Evolutionary conservation across 148 eudicot genomes (phyloP), one percentile per base, ranked within the genome.

Genomic region (Linanthus parryae): DNA sequence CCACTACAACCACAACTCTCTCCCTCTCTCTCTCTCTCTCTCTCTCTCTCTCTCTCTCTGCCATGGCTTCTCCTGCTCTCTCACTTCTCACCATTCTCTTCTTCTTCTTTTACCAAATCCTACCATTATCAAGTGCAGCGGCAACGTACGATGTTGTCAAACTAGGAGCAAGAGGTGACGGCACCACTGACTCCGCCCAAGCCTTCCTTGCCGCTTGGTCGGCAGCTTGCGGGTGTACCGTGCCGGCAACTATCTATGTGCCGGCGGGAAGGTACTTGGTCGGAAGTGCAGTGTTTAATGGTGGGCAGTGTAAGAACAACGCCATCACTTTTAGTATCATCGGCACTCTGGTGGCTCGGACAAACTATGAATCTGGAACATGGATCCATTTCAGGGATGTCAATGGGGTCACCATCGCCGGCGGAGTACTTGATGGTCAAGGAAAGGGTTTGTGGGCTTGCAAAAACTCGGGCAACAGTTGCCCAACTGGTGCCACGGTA

Each of bases 381-480:
- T 82, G 89, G 84, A 9, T 82, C 0, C 21, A 57, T 16, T 82
- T 82, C 9, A 61, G 65, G 2, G 2, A 48, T 6, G 80, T 60
- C 39, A 52, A 9, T 13, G 64, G 76, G 18, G 67, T 79, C 21
- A 49, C 75, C 14, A 42, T 57, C 14, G 30, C 39, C 14, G 67
- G 61, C 7, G 80, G 84, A 48, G 55, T 58, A 19, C 65, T 75
- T 37, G 75, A 79, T 33, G 84, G 54, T 2, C 72, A 59, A 35
- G 84, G 84, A 8, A 19, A 67, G 8, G n/a, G 26, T 22, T 66
- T 74, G 54, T 79, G 84, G 84, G 64, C 65, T 55, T 79, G 84
- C 59, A 74, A 75, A 47, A n/a, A 35, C 16, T 65, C 80, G 43
- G 67, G 54, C 61, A 39, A 53, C 11, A 10, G 34, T 10, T 79